Conservation (phyloP, 2,329 filamentous ascomycete species). For the Cytospora mali region DNA sequence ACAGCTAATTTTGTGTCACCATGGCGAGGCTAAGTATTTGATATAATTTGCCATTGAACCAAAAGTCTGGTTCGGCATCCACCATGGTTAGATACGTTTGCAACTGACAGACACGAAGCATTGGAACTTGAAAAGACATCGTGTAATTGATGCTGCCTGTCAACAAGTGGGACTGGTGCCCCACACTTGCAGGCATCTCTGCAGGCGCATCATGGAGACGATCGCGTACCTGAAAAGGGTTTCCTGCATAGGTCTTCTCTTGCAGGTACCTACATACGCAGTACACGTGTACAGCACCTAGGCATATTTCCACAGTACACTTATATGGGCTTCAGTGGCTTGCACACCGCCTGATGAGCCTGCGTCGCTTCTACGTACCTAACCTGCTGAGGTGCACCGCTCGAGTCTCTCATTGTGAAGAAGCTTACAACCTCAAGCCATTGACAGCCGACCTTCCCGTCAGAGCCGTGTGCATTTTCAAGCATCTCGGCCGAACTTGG, state of each 20-base stretch:
- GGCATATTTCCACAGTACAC: too few species aligned
- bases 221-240: slow-evolving; percentile 5
- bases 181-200: background rate
- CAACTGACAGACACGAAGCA: background rate
- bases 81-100: background rate
- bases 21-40: background rate
- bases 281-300: background rate
- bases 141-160: background rate
- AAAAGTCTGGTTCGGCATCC: background rate
- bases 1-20: slow-evolving; percentile 14
- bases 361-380: background rate
- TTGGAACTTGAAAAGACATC: background rate
- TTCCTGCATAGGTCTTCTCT: background rate
- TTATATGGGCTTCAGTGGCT: too few species aligned
- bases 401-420: too few species aligned
- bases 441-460: too few species aligned
- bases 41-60: background rate
- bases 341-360: slow-evolving; percentile 1
- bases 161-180: background rate
- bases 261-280: background rate
- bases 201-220: slow-evolving; percentile 18
- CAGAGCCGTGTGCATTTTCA: too few species aligned
- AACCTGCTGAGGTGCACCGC: background rate
- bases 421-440: too few species aligned
- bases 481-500: background rate